A percentile compares a stretch with the other conserved stretches of the same genome.
phyloP scores from a whole-genome alignment of 164 flowering plant genomes.

The Platanus orientalis region DNA sequence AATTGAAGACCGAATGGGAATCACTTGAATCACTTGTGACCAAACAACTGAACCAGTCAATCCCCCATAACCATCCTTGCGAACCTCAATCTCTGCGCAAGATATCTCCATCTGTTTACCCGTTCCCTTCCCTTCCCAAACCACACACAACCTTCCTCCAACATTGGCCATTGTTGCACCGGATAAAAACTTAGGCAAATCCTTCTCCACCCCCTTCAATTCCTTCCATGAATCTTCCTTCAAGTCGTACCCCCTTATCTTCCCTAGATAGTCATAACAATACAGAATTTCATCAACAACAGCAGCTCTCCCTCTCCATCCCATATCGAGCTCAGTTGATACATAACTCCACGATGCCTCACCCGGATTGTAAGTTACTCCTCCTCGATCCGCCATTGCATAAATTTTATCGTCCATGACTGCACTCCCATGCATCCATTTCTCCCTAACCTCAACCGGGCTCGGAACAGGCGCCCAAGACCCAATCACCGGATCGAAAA shows the following conservation, averaged over 20 bases:
- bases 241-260: conserved; percentile 65
- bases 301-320: conserved; percentile 88
- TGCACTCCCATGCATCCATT: conserved; percentile 90
- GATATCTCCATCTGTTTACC: conserved; percentile 53
- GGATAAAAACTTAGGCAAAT: conserved; percentile 64
- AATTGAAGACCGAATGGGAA: conserved; percentile 46
- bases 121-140: conserved; percentile 59
- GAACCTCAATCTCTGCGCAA: conserved; percentile 67
- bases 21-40: conserved; percentile 39
- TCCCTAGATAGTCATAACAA: conserved; percentile 84
- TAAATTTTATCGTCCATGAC: conserved; percentile 52
- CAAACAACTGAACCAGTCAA: conserved; percentile 55
- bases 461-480: conserved; percentile 53
- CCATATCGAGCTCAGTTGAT: conserved; percentile 50
- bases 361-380: conserved; percentile 50
- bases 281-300: conserved; percentile 64
- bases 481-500: conserved; percentile 45
- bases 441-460: conserved; percentile 49
- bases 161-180: conserved; percentile 82
- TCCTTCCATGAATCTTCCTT: conserved; percentile 53
- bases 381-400: conserved; percentile 83
- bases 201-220: conserved; percentile 56
- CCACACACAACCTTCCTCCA: conserved; percentile 67
- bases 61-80: conserved; percentile 38
- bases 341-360: conserved; percentile 50